Evolutionary conservation across 2,329 filamentous ascomycete genomes (phyloP).

Genomic region (Curvularia sp.): DNA sequence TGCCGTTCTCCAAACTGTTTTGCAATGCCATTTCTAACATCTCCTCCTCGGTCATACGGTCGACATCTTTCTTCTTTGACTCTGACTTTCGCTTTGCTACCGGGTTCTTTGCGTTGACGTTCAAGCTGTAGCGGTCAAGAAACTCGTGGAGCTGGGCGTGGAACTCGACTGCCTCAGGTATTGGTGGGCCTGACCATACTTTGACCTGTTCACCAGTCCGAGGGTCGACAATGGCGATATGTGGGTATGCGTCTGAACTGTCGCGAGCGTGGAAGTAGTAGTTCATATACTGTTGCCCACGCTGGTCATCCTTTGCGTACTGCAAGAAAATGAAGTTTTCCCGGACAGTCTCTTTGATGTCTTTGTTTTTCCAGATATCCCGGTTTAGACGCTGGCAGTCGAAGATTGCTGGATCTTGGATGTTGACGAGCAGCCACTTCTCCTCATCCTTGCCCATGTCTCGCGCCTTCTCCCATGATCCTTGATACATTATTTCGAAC

Average conservation of each 20-base stretch:
- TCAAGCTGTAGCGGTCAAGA: conserved; percentile 93
- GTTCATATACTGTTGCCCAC: conserved; percentile 80
- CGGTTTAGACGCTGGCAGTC: conserved; percentile 93
- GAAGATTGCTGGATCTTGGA: conserved; percentile 92
- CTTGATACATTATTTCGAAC: conserved; percentile 82
- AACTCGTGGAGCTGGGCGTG: conserved; percentile 93
- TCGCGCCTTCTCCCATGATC: conserved; percentile 84
- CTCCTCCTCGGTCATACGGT: conserved; percentile 94
- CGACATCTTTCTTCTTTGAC: conserved; percentile 75
- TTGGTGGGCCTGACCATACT: conserved; percentile 86
- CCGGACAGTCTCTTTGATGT: conserved; percentile 78
- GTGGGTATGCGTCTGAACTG: conserved; percentile 88
- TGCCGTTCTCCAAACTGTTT: conserved; percentile 75
- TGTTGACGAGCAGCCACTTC: conserved; percentile 95
- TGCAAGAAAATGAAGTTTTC: conserved; percentile 98
- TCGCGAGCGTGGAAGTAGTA: conserved; percentile 88
- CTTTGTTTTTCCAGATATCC: conserved; percentile 91
- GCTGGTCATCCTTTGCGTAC: conserved; percentile 83
- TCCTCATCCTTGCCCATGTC: conserved; percentile 83
- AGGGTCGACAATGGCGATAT: conserved; percentile 94
- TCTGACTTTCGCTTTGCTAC: conserved; percentile 81
- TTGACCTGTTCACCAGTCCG: conserved; percentile 97
- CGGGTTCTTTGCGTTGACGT: conserved; percentile 87
- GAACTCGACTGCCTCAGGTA: conserved; percentile 79
- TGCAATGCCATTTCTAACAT: conserved; percentile 94